Conservation (phyloP, 148 eudicot species). For the Rhododendron williamsianum region DNA sequence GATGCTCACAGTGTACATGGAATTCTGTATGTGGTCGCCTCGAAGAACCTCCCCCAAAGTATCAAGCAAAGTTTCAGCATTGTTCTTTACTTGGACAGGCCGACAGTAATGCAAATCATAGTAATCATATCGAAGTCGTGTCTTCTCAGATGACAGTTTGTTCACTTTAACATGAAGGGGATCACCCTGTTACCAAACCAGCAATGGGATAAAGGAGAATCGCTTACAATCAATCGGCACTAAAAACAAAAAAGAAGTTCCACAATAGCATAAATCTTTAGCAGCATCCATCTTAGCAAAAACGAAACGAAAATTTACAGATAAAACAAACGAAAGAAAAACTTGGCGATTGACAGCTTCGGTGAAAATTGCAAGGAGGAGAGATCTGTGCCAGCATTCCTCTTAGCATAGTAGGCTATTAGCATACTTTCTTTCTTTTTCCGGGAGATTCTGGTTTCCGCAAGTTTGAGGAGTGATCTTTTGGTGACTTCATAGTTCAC, state of each 20-base stretch:
- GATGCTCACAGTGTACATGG: constrained; percentile 33
- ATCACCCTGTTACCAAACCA: constrained; percentile 29
- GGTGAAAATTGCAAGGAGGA: not conserved
- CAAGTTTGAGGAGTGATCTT: too few relatives aligned
- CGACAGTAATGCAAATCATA: constrained; percentile 32
- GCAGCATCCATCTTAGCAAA: not conserved
- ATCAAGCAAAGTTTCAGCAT: constrained; percentile 21
- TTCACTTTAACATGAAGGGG: constrained; percentile 41
- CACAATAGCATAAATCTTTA: not conserved
- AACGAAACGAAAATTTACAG: not conserved
- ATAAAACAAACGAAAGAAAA: not conserved
- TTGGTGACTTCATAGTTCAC: too few relatives aligned
- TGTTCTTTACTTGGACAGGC: constrained; percentile 28
- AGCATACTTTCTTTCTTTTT: too few relatives aligned
- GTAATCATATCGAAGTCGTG: constrained; percentile 41
- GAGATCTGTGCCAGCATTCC: not conserved
- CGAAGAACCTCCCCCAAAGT: constrained; percentile 43
- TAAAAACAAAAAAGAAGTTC: not conserved
- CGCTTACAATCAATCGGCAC: not conserved
- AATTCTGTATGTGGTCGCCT: constrained; percentile 47
- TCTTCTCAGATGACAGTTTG: constrained; percentile 37
- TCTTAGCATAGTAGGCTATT: too few relatives aligned
- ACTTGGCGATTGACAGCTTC: not conserved
- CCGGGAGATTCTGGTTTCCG: too few relatives aligned
- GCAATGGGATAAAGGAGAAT: not conserved